A percentile compares a stretch with the other conserved stretches of the same genome.
Evolutionary conservation across 2,329 filamentous ascomycete species (phyloP).

Genomic region (Xylaria sp.): DNA sequence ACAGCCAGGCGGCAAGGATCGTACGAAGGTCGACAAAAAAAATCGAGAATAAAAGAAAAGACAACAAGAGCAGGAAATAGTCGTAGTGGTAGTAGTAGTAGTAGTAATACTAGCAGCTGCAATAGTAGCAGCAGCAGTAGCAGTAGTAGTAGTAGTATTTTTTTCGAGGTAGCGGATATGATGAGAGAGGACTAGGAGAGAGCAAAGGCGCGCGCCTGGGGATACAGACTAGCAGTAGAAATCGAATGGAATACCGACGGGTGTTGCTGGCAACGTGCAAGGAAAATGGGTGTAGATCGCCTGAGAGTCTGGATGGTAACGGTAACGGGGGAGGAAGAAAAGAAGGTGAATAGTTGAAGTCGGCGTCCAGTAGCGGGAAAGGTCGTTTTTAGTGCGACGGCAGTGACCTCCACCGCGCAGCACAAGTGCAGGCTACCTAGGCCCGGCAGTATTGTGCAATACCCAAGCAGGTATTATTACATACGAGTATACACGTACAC

Average conservation of each 20-base stretch:
- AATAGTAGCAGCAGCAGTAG: no score
- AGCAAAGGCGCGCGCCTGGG: neutral
- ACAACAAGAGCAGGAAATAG: neutral
- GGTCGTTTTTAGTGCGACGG: conserved; percentile 31
- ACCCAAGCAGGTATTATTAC: conserved; percentile 1
- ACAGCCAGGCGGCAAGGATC: conserved; percentile 19
- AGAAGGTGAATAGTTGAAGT: conserved; percentile 22
- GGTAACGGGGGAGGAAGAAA: conserved; percentile 13
- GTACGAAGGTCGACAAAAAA: conserved; percentile 5
- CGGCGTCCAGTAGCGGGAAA: conserved; percentile 27
- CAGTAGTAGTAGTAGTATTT: no score
- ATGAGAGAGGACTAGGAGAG: conserved; percentile 20
- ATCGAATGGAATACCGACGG: conserved; percentile 5
- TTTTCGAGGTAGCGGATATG: conserved; percentile 18
- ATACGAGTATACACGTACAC: neutral
- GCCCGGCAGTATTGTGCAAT: neutral
- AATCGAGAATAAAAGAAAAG: conserved; percentile 11
- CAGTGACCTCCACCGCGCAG: conserved; percentile 21
- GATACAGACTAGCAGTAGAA: neutral
- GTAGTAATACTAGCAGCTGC: no score
- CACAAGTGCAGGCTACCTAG: conserved; percentile 12
- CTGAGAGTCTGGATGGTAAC: conserved; percentile 17
- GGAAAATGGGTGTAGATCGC: conserved; percentile 16
- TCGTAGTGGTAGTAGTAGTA: neutral
- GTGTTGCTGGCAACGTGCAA: conserved; percentile 2